Evolutionary conservation across 345 rosid species (phyloP).

Genomic region (Mangifera indica): DNA sequence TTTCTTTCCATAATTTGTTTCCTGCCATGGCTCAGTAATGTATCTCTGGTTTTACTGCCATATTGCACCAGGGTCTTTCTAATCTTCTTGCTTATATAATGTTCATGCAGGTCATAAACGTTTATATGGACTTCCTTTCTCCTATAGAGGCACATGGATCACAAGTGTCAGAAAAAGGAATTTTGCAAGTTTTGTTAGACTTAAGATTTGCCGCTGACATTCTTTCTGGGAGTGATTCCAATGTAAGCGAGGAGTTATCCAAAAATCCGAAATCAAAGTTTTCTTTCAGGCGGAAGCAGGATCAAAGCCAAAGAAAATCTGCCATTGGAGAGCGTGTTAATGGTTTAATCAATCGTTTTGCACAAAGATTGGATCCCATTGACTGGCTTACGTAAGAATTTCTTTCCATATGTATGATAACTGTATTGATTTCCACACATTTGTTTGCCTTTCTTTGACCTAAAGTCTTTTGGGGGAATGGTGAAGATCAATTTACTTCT

Average conservation of each 20-base stretch:
- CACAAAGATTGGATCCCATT: conserved; percentile 90
- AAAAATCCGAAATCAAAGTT: conserved; percentile 52
- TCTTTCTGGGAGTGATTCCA: conserved; percentile 77
- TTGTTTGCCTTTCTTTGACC: background rate
- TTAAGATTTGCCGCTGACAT: conserved; percentile 77
- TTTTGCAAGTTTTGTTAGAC: conserved; percentile 83
- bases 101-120: conserved; percentile 60
- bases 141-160: conserved; percentile 53
- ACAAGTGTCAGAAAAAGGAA: conserved; percentile 92
- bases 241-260: conserved; percentile 44
- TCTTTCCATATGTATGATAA: conserved; percentile 5
- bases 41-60: conserved; percentile 1
- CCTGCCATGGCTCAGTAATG: background rate
- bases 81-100: conserved; percentile 8
- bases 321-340: conserved; percentile 51
- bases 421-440: conserved; percentile 3
- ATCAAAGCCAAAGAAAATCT: conserved; percentile 50
- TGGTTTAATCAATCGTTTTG: conserved; percentile 54
- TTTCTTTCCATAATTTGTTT: background rate
- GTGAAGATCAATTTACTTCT: background rate
- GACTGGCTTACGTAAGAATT: conserved; percentile 95
- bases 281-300: conserved; percentile 68
- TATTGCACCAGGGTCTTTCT: conserved; percentile 21
- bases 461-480: too few species aligned
- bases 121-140: conserved; percentile 76